Conservation (phyloP, 768 basidiomycete species). For the Rhodotorula sphaerocarpa region DNA sequence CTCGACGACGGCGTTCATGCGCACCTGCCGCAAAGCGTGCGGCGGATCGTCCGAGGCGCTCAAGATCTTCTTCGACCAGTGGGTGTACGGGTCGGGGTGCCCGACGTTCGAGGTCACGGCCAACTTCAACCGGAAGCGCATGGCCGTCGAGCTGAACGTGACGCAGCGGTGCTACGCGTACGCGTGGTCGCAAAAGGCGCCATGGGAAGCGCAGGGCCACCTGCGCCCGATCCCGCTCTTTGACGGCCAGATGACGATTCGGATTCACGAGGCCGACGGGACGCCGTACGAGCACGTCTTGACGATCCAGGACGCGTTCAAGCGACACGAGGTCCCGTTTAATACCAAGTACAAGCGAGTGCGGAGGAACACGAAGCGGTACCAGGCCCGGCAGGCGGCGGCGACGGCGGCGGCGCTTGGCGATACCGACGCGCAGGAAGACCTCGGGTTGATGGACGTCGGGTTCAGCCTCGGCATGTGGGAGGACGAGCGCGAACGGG, state of each 20-base stretch:
- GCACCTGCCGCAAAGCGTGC: conserved; percentile 85
- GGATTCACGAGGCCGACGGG: conserved; percentile 97
- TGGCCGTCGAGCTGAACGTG: conserved; percentile 95
- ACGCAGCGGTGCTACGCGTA: conserved; percentile 72
- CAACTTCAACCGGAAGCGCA: conserved; percentile 91
- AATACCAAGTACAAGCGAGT: conserved; percentile 97
- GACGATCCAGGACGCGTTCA: conserved; percentile 75
- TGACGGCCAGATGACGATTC: conserved; percentile 97
- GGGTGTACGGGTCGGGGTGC: conserved; percentile 97
- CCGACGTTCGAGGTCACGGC: conserved; percentile 83
- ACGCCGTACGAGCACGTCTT: conserved; percentile 98
- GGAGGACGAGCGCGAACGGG: conserved; percentile 82
- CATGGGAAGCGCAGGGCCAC: conserved; percentile 35
- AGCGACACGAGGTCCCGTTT: conserved; percentile 95
- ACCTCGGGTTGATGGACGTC: conserved; percentile 84
- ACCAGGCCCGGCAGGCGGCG: conserved; percentile 81
- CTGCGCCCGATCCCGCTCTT: conserved; percentile 68
- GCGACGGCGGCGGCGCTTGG: conserved; percentile 71
- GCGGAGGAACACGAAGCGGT: conserved; percentile 91
- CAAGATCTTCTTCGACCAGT: conserved; percentile 89
- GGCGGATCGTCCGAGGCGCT: conserved; percentile 61
- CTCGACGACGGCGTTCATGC: conserved; percentile 80
- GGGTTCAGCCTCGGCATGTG: conserved; percentile 87
- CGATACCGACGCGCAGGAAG: conserved; percentile 77
- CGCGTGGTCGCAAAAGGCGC: conserved; percentile 28